A percentile compares a stretch with the other conserved stretches of the same genome.
Evolutionary conservation across 345 rosid species (phyloP).

Genomic region (Rhodamnia rubescens): DNA sequence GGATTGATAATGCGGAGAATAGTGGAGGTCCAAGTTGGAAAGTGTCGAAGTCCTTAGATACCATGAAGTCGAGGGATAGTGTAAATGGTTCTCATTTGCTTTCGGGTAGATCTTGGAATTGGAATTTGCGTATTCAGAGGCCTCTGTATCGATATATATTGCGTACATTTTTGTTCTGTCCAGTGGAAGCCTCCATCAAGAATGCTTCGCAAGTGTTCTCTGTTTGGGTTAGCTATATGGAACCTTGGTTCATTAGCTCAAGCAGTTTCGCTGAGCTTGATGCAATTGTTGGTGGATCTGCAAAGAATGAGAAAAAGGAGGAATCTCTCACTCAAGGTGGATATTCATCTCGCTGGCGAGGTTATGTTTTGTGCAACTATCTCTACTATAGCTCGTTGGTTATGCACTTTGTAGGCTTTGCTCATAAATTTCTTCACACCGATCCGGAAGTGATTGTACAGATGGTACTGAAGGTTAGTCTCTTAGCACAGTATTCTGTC

Average conservation of each 20-base stretch:
- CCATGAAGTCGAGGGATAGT: slow-evolving; percentile 26
- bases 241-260: slow-evolving; percentile 62
- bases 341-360: slow-evolving; percentile 58
- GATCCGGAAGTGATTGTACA: slow-evolving; percentile 68
- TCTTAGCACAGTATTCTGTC: slow-evolving; percentile 6
- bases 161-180: slow-evolving; percentile 78
- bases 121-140: slow-evolving; percentile 68
- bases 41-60: slow-evolving; percentile 26
- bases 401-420: slow-evolving; percentile 91
- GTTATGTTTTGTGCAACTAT: slow-evolving; percentile 73
- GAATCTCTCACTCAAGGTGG: slow-evolving; percentile 17
- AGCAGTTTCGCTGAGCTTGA: slow-evolving; percentile 61
- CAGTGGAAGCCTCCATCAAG: slow-evolving; percentile 61
- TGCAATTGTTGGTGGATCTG: slow-evolving; percentile 25
- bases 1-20: slow-evolving; percentile 19
- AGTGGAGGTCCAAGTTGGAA: slow-evolving; percentile 21
- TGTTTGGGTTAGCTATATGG: slow-evolving; percentile 69
- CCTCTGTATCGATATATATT: slow-evolving; percentile 68
- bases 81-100: slow-evolving; percentile 11
- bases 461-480: slow-evolving; percentile 81
- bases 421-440: slow-evolving; percentile 88
- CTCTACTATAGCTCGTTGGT: slow-evolving; percentile 80
- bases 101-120: slow-evolving; percentile 26
- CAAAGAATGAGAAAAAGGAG: slow-evolving; percentile 29
- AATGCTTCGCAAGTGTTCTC: slow-evolving; percentile 76